Conservation (phyloP, 1,139 yeast genomes). For the Pichia sp. region DNA sequence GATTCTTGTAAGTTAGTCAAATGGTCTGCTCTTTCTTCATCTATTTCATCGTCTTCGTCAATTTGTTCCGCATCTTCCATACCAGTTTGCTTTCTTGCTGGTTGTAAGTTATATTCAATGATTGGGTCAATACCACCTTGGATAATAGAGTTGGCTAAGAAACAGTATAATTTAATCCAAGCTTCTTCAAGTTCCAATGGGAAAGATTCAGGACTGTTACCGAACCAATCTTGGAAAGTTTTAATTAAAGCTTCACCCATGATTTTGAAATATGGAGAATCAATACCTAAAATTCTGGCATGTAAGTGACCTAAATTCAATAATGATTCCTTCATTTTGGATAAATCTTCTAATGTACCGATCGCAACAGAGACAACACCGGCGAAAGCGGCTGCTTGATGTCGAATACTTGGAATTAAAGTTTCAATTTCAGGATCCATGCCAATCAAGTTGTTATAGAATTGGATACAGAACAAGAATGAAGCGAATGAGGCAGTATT, state of each 20-base stretch:
- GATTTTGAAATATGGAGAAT: constrained; percentile 66
- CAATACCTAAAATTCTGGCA: constrained; percentile 71
- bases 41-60: constrained; percentile 15
- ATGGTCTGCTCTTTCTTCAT: constrained; percentile 7
- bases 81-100: constrained; percentile 6
- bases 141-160: constrained; percentile 55
- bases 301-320: constrained; percentile 71
- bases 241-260: constrained; percentile 79
- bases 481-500: constrained; percentile 32
- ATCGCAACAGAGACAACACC: constrained; percentile 48
- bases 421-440: constrained; percentile 33
- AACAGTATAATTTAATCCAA: constrained; percentile 68
- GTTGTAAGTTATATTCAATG: constrained; percentile 27
- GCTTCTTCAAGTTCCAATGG: constrained; percentile 55
- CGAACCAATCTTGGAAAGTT: constrained; percentile 68
- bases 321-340: constrained; percentile 57
- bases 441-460: constrained; percentile 34
- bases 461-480: constrained; percentile 38
- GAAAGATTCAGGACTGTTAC: constrained; percentile 34
- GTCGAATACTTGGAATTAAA: constrained; percentile 36
- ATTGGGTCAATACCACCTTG: constrained; percentile 37
- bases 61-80: constrained; percentile 3
- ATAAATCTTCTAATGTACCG: constrained; percentile 34
- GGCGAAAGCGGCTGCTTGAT: constrained; percentile 70
- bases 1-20: constrained; percentile 1